phyloP scores from a whole-genome alignment of 2,329 filamentous ascomycete genomes.

The Ophiostoma ips region DNA sequence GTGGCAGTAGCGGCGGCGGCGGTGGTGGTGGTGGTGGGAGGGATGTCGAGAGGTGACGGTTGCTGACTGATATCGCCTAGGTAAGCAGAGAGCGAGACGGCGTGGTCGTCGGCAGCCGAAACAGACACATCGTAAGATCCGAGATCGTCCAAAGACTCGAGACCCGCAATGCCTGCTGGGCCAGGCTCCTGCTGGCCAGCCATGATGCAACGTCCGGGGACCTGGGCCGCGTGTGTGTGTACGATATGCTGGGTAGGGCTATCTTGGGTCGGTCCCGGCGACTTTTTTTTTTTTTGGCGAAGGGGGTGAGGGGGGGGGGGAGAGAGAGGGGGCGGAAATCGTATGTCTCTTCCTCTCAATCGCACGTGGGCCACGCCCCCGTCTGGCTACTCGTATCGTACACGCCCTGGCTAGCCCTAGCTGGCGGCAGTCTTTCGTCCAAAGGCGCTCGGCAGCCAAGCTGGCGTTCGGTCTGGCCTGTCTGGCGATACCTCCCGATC shows the following conservation, averaged over 20 bases:
- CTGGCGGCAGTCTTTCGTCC: too few relatives aligned
- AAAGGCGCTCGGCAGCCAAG: too few relatives aligned
- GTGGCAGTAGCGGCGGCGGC: not conserved
- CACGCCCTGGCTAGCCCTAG: not conserved
- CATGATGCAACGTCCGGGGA: conserved; percentile 7
- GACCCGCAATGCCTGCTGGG: conserved; percentile 12
- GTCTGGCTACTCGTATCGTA: not conserved
- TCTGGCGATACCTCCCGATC: not conserved
- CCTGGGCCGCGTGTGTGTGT: too few relatives aligned
- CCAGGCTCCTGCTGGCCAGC: conserved; percentile 11
- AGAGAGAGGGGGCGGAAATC: too few relatives aligned
- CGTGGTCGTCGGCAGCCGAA: conserved; percentile 4
- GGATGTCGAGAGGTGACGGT: not conserved
- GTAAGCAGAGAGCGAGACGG: conserved; percentile 4
- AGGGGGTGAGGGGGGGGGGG: too few relatives aligned
- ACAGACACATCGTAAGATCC: conserved; percentile 10
- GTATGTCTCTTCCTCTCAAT: conserved; percentile 1
- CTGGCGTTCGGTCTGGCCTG: too few relatives aligned
- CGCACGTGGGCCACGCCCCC: conserved; percentile 2
- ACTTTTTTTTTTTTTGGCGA: not conserved
- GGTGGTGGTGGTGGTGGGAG: not conserved
- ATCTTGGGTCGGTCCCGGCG: not conserved
- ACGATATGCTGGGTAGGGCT: too few relatives aligned
- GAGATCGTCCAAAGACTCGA: not conserved
- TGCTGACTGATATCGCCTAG: conserved; percentile 9